phyloP scores from a whole-genome alignment of 1,139 yeast genomes.

The Candida glucosophila region DNA sequence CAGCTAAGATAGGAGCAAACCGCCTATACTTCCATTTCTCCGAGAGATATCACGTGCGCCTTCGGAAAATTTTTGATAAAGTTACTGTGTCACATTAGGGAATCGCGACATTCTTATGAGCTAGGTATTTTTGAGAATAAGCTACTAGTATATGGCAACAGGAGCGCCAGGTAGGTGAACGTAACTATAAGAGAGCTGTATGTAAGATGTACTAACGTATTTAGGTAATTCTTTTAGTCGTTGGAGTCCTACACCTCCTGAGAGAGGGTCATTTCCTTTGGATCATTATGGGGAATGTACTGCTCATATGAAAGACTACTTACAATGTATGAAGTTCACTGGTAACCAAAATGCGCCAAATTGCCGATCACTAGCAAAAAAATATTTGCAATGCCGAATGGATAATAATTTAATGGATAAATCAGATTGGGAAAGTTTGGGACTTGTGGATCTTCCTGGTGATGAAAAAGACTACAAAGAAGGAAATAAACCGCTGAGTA shows the following conservation, averaged over 20 bases:
- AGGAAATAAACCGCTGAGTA: background rate
- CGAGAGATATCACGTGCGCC: too few species aligned
- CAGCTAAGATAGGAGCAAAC: too few species aligned
- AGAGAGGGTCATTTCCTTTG: constrained; percentile 89
- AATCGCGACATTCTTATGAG: background rate
- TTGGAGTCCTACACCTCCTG: constrained; percentile 88
- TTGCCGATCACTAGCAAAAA: constrained; percentile 77
- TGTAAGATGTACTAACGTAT: constrained; percentile 3
- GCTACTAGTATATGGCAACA: constrained; percentile 8
- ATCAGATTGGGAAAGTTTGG: constrained; percentile 77
- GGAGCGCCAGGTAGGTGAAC: constrained; percentile 25
- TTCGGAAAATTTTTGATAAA: too few species aligned
- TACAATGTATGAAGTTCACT: constrained; percentile 71
- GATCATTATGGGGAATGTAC: constrained; percentile 90
- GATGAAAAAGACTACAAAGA: constrained; percentile 20
- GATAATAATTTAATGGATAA: constrained; percentile 77
- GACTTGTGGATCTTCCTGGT: constrained; percentile 57
- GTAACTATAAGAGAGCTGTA: background rate
- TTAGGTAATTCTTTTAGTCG: constrained; percentile 31
- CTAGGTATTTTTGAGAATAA: background rate
- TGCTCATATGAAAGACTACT: constrained; percentile 62
- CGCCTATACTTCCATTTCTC: too few species aligned
- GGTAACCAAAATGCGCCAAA: constrained; percentile 82
- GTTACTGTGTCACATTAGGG: constrained; percentile 1
- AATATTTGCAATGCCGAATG: constrained; percentile 83